Conservation (phyloP, 805 yeast genomes). For the Zygosaccharomyces kombuchaensis region DNA sequence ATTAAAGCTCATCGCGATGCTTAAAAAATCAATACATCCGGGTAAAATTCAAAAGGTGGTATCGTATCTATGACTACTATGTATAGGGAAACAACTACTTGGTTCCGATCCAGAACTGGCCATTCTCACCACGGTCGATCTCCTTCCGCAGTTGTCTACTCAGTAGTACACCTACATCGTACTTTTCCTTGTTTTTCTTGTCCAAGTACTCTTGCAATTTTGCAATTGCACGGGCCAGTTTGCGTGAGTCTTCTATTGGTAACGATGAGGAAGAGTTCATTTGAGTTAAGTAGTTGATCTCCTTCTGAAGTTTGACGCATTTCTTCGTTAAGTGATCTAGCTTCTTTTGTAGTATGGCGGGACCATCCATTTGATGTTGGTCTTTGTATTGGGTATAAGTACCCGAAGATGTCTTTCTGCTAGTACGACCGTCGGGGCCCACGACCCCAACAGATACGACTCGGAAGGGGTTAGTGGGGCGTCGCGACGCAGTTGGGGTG, state of each 20-base stretch:
- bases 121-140: conserved; percentile 41
- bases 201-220: conserved; percentile 40
- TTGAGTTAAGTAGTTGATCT: conserved; percentile 36
- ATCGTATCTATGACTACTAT: neutral
- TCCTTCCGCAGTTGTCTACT: conserved; percentile 40
- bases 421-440: conserved; percentile 7
- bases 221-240: conserved; percentile 35
- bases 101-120: conserved; percentile 35
- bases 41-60: neutral
- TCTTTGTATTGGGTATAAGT: conserved; percentile 4
- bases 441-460: conserved; percentile 32
- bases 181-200: conserved; percentile 40
- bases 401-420: conserved; percentile 17
- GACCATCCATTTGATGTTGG: conserved; percentile 7
- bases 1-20: neutral
- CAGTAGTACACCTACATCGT: conserved; percentile 40
- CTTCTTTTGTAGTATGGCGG: conserved; percentile 30
- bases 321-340: conserved; percentile 35
- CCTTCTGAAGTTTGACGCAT: conserved; percentile 37
- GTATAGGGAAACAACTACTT: conserved; percentile 11
- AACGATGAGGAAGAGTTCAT: conserved; percentile 37
- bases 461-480: conserved; percentile 31
- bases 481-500: conserved; percentile 10
- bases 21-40: conserved; percentile 1
- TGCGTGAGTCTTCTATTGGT: conserved; percentile 39